Conservation (phyloP, 2,329 filamentous ascomycete species). For the Periconia macrospinosa region DNA sequence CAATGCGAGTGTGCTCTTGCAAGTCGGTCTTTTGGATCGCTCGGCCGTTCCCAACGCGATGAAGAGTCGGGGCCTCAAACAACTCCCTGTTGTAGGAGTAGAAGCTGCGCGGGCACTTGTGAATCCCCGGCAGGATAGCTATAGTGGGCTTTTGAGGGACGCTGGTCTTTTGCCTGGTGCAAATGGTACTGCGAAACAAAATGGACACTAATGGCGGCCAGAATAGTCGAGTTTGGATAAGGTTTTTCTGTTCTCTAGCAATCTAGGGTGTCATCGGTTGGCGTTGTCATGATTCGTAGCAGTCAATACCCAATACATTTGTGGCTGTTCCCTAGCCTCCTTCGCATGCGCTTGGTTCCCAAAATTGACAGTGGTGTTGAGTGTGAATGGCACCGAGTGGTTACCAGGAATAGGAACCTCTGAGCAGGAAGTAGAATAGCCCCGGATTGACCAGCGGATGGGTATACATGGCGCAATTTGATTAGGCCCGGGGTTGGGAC, state of each 20-base stretch:
- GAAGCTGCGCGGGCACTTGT: slow-evolving; percentile 48
- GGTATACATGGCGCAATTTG: no score
- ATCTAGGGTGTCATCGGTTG: neutral
- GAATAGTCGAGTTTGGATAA: no score
- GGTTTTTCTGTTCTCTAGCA: neutral
- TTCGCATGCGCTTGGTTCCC: no score
- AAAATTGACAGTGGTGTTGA: no score
- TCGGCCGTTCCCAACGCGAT: slow-evolving; percentile 52
- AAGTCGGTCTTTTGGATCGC: slow-evolving; percentile 59
- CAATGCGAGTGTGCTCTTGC: slow-evolving; percentile 60
- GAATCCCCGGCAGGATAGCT: slow-evolving; percentile 43
- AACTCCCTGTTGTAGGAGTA: slow-evolving; percentile 44
- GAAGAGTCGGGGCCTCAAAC: slow-evolving; percentile 43
- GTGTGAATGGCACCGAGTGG: no score
- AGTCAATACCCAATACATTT: no score
- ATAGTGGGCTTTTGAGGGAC: slow-evolving; percentile 43
- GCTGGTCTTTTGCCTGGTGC: slow-evolving; percentile 37
- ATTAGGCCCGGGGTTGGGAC: no score
- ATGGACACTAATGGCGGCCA: slow-evolving; percentile 14
- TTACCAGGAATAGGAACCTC: no score
- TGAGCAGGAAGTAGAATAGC: no score
- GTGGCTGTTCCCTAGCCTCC: no score
- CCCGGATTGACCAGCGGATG: no score
- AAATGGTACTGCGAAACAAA: slow-evolving; percentile 14
- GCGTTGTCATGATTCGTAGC: neutral